These are phyloP conservation scores for Herpetomonas muscarum DNA, from an alignment of 208 protist species.

Conservation along the genomic window DNA sequence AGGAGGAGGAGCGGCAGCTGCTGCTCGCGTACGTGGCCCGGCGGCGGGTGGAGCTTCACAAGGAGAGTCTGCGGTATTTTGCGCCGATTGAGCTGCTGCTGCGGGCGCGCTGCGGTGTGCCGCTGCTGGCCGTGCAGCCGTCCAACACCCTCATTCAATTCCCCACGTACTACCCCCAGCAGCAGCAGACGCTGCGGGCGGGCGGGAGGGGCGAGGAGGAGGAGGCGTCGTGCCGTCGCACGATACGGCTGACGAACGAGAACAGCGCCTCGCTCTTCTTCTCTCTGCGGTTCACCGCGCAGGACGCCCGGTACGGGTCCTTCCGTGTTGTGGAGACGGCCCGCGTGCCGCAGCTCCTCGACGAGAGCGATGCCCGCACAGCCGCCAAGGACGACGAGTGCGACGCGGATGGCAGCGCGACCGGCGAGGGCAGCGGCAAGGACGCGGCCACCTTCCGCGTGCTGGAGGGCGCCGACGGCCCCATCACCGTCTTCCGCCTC, in stretches of 20 bases:
- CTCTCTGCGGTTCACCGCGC: slow-evolving; percentile 31
- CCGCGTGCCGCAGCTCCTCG: too few relatives aligned
- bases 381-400: too few relatives aligned
- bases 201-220: background rate
- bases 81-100: slow-evolving; percentile 75
- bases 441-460: background rate
- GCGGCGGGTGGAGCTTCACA: slow-evolving; percentile 40
- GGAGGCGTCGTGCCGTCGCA: slow-evolving; percentile 31
- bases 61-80: slow-evolving; percentile 58
- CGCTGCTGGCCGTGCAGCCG: slow-evolving; percentile 68
- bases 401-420: too few relatives aligned
- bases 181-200: background rate
- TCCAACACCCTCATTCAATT: slow-evolving; percentile 49
- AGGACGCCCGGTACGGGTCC: too few relatives aligned
- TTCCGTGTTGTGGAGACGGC: too few relatives aligned
- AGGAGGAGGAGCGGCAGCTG: slow-evolving; percentile 61
- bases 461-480: background rate
- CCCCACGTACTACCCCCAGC: slow-evolving; percentile 21
- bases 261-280: slow-evolving; percentile 76
- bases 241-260: slow-evolving; percentile 70
- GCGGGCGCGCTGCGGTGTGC: slow-evolving; percentile 65
- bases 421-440: background rate
- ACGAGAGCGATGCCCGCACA: too few relatives aligned
- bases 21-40: slow-evolving; percentile 51
- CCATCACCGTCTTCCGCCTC: slow-evolving; percentile 19